phyloP scores from a whole-genome alignment of 331 rosid species.

The Malus hybrid region DNA sequence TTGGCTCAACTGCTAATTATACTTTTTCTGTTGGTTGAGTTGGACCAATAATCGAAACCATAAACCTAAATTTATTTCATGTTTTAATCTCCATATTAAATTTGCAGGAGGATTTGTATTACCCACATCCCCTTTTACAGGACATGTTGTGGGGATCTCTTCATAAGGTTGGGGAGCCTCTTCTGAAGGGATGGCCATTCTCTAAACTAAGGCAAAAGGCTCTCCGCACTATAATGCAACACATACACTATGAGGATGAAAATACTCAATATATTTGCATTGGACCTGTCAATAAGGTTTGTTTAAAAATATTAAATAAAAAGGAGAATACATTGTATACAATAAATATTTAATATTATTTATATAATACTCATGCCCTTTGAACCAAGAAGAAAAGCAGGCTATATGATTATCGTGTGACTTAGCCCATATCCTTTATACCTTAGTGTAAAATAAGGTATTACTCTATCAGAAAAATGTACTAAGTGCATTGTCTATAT shows the following conservation, averaged over 20 bases:
- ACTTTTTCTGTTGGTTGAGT: not conserved
- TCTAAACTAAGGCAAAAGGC: conserved; percentile 54
- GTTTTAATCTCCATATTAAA: not conserved
- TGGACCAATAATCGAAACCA: not conserved
- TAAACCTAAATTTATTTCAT: not conserved
- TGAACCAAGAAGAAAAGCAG: not conserved
- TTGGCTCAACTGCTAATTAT: not conserved
- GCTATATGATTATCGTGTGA: not conserved
- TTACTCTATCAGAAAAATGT: too few relatives aligned
- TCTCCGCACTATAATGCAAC: conserved; percentile 42
- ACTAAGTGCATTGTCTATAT: too few relatives aligned
- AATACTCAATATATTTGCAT: conserved; percentile 52
- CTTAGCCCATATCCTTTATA: too few relatives aligned
- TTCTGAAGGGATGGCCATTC: conserved; percentile 51
- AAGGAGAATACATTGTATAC: not conserved
- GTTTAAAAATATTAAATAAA: not conserved
- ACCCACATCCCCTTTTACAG: conserved; percentile 34
- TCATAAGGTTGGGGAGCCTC: conserved; percentile 49
- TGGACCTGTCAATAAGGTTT: conserved; percentile 66
- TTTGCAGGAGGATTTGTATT: conserved; percentile 58
- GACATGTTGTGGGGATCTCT: conserved; percentile 51
- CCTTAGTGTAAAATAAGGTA: too few relatives aligned
- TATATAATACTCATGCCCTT: too few relatives aligned
- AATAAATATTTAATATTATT: too few relatives aligned
- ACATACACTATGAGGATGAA: conserved; percentile 67